phyloP scores from a whole-genome alignment of 208 protist genomes.

The Wallacemonas sp. region DNA sequence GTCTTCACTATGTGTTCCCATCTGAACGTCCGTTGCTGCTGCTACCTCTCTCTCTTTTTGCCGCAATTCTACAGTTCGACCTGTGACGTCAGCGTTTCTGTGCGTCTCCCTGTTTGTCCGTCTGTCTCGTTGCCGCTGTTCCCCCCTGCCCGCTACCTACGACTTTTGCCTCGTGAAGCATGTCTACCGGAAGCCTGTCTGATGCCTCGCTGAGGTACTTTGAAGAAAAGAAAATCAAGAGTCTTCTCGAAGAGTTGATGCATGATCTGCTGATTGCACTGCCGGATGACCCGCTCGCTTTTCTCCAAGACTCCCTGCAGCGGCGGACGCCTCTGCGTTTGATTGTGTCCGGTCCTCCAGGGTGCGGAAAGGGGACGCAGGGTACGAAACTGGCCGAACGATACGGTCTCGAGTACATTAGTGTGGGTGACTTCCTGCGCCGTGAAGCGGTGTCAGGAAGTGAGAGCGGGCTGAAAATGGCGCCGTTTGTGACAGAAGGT shows the following conservation, averaged over 20 bases:
- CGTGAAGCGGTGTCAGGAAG: conserved; percentile 37
- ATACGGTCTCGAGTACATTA: conserved; percentile 85
- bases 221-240: conserved; percentile 62
- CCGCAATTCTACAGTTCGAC: too few relatives aligned
- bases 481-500: conserved; percentile 62
- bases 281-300: conserved; percentile 69
- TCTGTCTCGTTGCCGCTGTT: too few relatives aligned
- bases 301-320: conserved; percentile 49
- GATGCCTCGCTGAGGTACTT: conserved; percentile 65
- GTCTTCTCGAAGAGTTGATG: conserved; percentile 75
- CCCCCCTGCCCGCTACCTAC: too few relatives aligned
- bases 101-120: too few relatives aligned
- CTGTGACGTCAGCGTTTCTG: too few relatives aligned
- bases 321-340: conserved; percentile 47
- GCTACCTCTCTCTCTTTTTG: too few relatives aligned
- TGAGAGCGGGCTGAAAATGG: conserved; percentile 43
- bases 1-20: too few relatives aligned
- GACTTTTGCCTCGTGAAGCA: conserved; percentile 9
- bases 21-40: too few relatives aligned
- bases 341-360: conserved; percentile 81
- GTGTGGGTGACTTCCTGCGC: conserved; percentile 75
- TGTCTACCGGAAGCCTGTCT: conserved; percentile 73
- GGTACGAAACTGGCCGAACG: conserved; percentile 70
- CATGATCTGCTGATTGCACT: conserved; percentile 69
- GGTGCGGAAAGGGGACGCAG: conserved; percentile 93